A percentile compares a stretch with the other conserved stretches of the same genome.
These are phyloP conservation scores for Artemisia argyi DNA, from an alignment of 129 eudicot genomes.

Conservation along the genomic window DNA sequence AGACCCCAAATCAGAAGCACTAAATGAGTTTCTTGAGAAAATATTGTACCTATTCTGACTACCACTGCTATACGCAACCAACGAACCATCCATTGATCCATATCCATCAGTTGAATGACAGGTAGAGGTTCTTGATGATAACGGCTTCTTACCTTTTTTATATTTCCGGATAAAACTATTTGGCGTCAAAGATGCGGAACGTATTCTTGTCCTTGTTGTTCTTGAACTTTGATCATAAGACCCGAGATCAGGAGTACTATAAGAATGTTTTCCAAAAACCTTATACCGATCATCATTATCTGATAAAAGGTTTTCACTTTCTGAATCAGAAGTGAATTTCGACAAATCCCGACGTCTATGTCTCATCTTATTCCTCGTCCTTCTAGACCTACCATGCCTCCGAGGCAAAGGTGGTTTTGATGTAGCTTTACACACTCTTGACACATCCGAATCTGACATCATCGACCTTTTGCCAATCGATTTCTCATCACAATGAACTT, in stretches of 20 bases:
- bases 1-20: constrained; percentile 34
- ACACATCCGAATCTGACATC: constrained; percentile 35
- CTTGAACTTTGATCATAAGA: constrained; percentile 26
- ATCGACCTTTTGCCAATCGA: constrained; percentile 51
- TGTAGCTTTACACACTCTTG: constrained; percentile 53
- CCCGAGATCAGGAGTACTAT: constrained; percentile 32
- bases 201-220: constrained; percentile 18
- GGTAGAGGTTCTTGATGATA: constrained; percentile 6
- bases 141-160: constrained; percentile 13
- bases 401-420: constrained; percentile 88
- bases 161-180: constrained; percentile 13
- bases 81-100: constrained; percentile 21
- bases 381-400: constrained; percentile 55
- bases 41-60: constrained; percentile 11
- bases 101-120: neutral
- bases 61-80: constrained; percentile 21
- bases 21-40: constrained; percentile 27
- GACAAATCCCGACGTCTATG: constrained; percentile 28
- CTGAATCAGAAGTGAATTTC: constrained; percentile 66
- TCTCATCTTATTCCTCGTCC: constrained; percentile 46
- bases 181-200: constrained; percentile 32
- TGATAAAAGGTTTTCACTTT: constrained; percentile 58
- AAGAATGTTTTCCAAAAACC: constrained; percentile 25
- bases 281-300: constrained; percentile 55
- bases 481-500: constrained; percentile 49